Base-by-base conservation (phyloP, 2,329 filamentous ascomycete species). In the Chaetomiaceae sp. region DNA sequence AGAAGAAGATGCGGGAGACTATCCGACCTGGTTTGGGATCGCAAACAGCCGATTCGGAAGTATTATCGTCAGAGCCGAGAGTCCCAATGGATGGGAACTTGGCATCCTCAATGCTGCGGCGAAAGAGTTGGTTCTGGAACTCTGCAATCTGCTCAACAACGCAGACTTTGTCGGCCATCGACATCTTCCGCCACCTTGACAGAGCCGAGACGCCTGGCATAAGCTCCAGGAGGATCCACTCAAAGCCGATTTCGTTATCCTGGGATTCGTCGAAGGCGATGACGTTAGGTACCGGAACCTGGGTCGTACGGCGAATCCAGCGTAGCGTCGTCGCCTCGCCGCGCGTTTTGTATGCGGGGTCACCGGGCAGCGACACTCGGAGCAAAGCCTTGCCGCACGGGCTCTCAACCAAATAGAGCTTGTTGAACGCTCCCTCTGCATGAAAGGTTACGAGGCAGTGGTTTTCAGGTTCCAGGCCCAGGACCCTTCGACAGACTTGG, bases 191-290 rank as follows among this genome's bases (percentile, higher is more conserved):
- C 65, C 65, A 69, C 30, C 51, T 27, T 38, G 50, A 31, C 55
- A 59, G 44, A 1, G 55, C 55, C 6, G 61, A 51, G 9, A 20
- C 50, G 2, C 66, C 66, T 10, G 58, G 44, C 53, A 65, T 54
- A 7, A 58, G 34, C 34, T 59, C 61, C 64, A 71, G 67, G 20
- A 71, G 50, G 6, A 70, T 69, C 67, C 67, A 72, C 59, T 70
- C 68, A 30, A 66, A 68, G 1, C 65, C 66, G 31, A 70, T 59
- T 16, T 63, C 58, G 38, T 69, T 70, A 5, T 60, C 45, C 14
- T 39, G 47, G 5, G 54, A 58, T 19, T 63, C 57, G 39, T 68
- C 62, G 27, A 57, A 69, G 0, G 62, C 64, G 17, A 68, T 19
- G 17, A 71, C 58, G 1, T 57, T 50, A 2, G 69, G 62, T 0